Percentiles rank a stretch among this genome's conserved stretches.
phyloP scores from a whole-genome alignment of 169 alveolate genomes.

The Plasmodium falciparum region DNA sequence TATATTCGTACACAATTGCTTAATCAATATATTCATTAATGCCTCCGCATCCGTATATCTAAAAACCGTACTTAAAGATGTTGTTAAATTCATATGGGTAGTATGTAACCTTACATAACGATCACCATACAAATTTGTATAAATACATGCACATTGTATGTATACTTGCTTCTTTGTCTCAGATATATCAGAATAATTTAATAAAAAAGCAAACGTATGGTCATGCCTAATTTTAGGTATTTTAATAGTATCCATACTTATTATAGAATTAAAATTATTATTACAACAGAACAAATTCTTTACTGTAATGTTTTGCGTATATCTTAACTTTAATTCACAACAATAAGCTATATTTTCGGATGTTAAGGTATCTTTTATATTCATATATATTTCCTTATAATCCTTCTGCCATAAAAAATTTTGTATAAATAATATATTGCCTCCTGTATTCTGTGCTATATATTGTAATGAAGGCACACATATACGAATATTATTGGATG shows the following conservation, averaged over 20 bases:
- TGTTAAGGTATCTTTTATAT: constrained; percentile 53
- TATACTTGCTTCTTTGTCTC: constrained; percentile 75
- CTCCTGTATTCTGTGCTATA: constrained; percentile 81
- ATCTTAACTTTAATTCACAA: constrained; percentile 84
- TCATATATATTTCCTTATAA: constrained; percentile 73
- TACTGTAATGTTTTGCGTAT: constrained; percentile 76
- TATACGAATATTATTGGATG: constrained; percentile 52
- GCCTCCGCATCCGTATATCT: constrained; percentile 80
- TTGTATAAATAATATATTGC: constrained; percentile 52
- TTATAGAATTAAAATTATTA: constrained; percentile 79
- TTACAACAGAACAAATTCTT: constrained; percentile 79
- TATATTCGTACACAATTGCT: constrained; percentile 77
- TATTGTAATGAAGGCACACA: constrained; percentile 71
- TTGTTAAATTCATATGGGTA: constrained; percentile 75
- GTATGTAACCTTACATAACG: constrained; percentile 83
- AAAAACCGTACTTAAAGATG: constrained; percentile 76
- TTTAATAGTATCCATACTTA: constrained; percentile 76
- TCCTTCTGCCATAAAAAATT: constrained; percentile 61
- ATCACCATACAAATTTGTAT: constrained; percentile 78
- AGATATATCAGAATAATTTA: constrained; percentile 77
- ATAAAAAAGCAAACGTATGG: constrained; percentile 79
- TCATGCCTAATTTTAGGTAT: constrained; percentile 83
- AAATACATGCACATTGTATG: constrained; percentile 84
- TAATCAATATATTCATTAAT: constrained; percentile 77
- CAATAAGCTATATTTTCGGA: constrained; percentile 79